Conservation (phyloP, 2,329 filamentous ascomycete species). For the Aspergillus luchuensis region DNA sequence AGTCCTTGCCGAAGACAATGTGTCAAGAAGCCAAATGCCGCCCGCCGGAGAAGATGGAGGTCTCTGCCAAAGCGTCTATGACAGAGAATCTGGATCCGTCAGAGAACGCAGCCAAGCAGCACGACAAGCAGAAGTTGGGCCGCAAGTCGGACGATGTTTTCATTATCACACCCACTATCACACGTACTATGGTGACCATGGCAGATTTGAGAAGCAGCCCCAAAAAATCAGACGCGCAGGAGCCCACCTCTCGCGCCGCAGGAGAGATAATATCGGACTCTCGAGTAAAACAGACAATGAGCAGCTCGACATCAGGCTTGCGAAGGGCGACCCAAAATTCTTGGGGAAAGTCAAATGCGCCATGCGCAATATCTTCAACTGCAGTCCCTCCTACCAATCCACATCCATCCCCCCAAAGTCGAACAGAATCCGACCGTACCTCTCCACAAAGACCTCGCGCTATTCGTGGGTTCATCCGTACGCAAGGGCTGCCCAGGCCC, state of each 20-base stretch:
- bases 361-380: slow-evolving; percentile 26
- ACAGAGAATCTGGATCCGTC: slow-evolving; percentile 29
- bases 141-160: slow-evolving; percentile 36
- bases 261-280: slow-evolving; percentile 33
- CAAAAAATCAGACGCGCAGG: slow-evolving; percentile 20
- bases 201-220: slow-evolving; percentile 25
- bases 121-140: slow-evolving; percentile 17
- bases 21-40: slow-evolving; percentile 26
- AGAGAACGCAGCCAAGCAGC: slow-evolving; percentile 15
- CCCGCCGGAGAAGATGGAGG: slow-evolving; percentile 19
- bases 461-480: slow-evolving; percentile 44
- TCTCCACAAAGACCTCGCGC: slow-evolving; percentile 20
- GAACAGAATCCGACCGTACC: slow-evolving; percentile 9
- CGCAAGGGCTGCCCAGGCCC: slow-evolving; percentile 31
- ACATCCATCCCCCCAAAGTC: slow-evolving; percentile 13
- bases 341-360: slow-evolving; percentile 26
- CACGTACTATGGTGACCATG: slow-evolving; percentile 41
- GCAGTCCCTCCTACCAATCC: slow-evolving; percentile 17
- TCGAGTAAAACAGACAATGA: slow-evolving; percentile 29
- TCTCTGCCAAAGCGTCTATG: slow-evolving; percentile 20
- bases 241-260: slow-evolving; percentile 22
- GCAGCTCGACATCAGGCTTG: slow-evolving; percentile 30
- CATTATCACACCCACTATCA: slow-evolving; percentile 47
- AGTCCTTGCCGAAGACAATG: slow-evolving; percentile 30
- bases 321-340: slow-evolving; percentile 28